Conservation (phyloP, 2,329 filamentous ascomycete species). For the Diaporthe destruens region DNA sequence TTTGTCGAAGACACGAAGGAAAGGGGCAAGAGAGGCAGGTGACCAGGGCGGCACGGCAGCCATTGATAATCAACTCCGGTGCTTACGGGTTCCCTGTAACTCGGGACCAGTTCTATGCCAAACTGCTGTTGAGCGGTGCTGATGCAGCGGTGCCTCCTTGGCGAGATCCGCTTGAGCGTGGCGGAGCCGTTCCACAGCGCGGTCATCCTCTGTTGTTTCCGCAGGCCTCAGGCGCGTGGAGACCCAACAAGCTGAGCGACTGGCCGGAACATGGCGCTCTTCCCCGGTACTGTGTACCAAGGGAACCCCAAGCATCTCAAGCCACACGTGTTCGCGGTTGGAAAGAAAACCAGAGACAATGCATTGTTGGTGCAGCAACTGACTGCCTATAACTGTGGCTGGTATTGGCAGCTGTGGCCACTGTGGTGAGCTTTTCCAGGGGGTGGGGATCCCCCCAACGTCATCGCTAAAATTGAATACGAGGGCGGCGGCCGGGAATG, state of each 20-base stretch:
- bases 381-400: background rate
- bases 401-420: background rate
- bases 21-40: conserved; percentile 36
- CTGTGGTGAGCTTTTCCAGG: conserved; percentile 16
- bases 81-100: background rate
- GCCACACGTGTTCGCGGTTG: background rate
- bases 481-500: conserved; percentile 24
- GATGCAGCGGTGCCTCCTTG: background rate
- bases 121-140: background rate
- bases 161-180: conserved; percentile 20
- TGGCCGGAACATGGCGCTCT: background rate
- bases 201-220: background rate
- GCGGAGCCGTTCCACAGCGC: background rate
- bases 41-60: background rate
- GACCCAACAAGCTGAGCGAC: background rate
- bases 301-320: background rate
- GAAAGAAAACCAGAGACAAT: background rate
- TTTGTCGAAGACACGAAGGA: conserved; percentile 39
- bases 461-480: conserved; percentile 32
- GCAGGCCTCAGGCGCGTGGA: conserved; percentile 15
- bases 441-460: conserved; percentile 1
- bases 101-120: background rate
- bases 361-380: conserved; percentile 31
- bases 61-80: background rate
- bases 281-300: background rate